Evolutionary conservation across 2,329 filamentous ascomycete genomes (phyloP).

Genomic region (Calcarisporium arbuscula): DNA sequence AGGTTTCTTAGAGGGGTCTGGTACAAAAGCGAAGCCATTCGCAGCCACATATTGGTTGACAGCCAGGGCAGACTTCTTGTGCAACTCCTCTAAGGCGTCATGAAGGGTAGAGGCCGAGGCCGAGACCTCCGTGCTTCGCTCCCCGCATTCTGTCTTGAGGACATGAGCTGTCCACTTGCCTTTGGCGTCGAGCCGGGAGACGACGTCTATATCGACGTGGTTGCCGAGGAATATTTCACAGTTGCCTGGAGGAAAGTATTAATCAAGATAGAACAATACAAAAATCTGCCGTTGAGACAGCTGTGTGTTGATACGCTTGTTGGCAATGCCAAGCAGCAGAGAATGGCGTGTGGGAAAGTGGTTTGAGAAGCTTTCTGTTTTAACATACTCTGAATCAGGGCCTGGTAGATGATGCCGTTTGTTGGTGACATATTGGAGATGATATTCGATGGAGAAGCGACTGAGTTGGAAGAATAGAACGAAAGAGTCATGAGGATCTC

Average conservation of each 20-base stretch:
- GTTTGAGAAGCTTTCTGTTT: too few species aligned
- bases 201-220: slow-evolving; percentile 16
- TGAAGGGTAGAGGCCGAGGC: slow-evolving; percentile 21
- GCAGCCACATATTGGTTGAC: slow-evolving; percentile 22
- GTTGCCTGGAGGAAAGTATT: slow-evolving; percentile 19
- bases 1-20: slow-evolving; percentile 5
- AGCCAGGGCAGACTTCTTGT: slow-evolving; percentile 31
- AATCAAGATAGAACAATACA: neutral
- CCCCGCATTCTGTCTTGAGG: slow-evolving; percentile 17
- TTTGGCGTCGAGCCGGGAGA: slow-evolving; percentile 16
- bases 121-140: slow-evolving; percentile 23
- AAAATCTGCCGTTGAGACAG: too few species aligned
- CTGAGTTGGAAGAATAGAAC: neutral
- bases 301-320: too few species aligned
- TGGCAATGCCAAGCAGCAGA: too few species aligned
- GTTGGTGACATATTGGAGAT: neutral
- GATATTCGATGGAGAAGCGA: neutral
- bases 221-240: slow-evolving; percentile 18
- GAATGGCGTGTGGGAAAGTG: too few species aligned
- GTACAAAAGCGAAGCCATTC: slow-evolving; percentile 24
- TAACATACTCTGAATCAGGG: slow-evolving; percentile 7
- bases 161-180: slow-evolving; percentile 19
- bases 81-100: slow-evolving; percentile 29
- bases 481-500: neutral
- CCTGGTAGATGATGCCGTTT: slow-evolving; percentile 7